Evolutionary conservation across 805 yeast species (phyloP).

Genomic region (Teunomyces kruisii): DNA sequence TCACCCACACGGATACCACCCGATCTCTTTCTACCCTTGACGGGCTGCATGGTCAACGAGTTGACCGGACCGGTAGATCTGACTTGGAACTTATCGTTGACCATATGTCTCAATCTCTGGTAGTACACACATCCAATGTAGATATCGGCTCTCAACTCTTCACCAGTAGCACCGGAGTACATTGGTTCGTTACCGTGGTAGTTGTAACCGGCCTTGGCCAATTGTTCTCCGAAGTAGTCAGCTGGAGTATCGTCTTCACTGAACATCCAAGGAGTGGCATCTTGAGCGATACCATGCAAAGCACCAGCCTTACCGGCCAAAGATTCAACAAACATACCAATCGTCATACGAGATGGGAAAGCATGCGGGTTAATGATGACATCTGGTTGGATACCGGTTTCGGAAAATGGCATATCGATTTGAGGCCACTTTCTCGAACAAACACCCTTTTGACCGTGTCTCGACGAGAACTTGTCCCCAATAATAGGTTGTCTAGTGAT

Average conservation of each 20-base stretch:
- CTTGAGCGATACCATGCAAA: slow-evolving; percentile 95
- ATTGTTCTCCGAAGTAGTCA: slow-evolving; percentile 94
- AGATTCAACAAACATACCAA: slow-evolving; percentile 98
- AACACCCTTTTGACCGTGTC: slow-evolving; percentile 98
- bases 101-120: slow-evolving; percentile 99
- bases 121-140: slow-evolving; percentile 96
- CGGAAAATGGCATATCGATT: slow-evolving; percentile 94
- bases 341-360: slow-evolving; percentile 99
- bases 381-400: slow-evolving; percentile 95
- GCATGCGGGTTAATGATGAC: slow-evolving; percentile 98
- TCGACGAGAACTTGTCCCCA: slow-evolving; percentile 96
- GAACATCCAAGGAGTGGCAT: slow-evolving; percentile 95
- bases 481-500: slow-evolving; percentile 89
- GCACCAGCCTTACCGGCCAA: slow-evolving; percentile 99
- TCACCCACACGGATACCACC: slow-evolving; percentile 99
- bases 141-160: slow-evolving; percentile 92
- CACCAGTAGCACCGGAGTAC: slow-evolving; percentile 98
- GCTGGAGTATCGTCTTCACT: slow-evolving; percentile 93
- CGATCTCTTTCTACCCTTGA: slow-evolving; percentile 96
- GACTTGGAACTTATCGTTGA: slow-evolving; percentile 98
- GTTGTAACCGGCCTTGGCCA: slow-evolving; percentile 84
- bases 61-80: slow-evolving; percentile 98
- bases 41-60: slow-evolving; percentile 97
- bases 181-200: slow-evolving; percentile 98
- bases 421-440: slow-evolving; percentile 98